These are phyloP conservation scores for Phialemonium atrogriseum DNA, from an alignment of 2,329 filamentous ascomycete genomes.

Conservation along the genomic window DNA sequence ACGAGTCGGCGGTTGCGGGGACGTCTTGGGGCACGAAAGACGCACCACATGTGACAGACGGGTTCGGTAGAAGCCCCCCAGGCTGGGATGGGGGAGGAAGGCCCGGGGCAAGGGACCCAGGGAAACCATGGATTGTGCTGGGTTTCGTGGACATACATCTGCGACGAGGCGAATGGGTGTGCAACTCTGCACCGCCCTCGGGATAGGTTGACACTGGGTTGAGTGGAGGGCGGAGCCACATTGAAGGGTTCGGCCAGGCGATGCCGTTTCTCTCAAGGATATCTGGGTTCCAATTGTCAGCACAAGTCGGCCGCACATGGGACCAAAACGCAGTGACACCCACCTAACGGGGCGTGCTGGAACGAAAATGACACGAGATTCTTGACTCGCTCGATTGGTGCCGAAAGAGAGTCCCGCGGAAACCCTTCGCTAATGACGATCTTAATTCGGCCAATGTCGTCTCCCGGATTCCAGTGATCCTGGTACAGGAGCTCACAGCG, in stretches of 20 bases:
- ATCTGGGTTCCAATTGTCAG: slow-evolving; percentile 37
- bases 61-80: too few species aligned
- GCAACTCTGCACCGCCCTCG: slow-evolving; percentile 43
- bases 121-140: slow-evolving; percentile 8
- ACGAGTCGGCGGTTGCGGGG: too few species aligned
- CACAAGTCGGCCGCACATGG: slow-evolving; percentile 3
- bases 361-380: slow-evolving; percentile 75
- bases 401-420: slow-evolving; percentile 38
- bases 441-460: slow-evolving; percentile 67
- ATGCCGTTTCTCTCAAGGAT: slow-evolving; percentile 66
- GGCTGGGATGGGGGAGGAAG: too few species aligned
- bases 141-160: slow-evolving; percentile 14
- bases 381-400: slow-evolving; percentile 57
- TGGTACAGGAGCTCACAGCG: slow-evolving; percentile 61
- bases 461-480: slow-evolving; percentile 62
- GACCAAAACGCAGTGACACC: slow-evolving; percentile 12
- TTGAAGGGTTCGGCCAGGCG: slow-evolving; percentile 68
- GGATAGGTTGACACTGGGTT: slow-evolving; percentile 29
- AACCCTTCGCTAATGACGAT: slow-evolving; percentile 69
- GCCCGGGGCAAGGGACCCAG: not conserved
- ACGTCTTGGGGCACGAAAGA: too few species aligned
- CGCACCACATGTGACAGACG: too few species aligned
- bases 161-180: slow-evolving; percentile 54
- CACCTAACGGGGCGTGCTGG: slow-evolving; percentile 74
- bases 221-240: slow-evolving; percentile 51